phyloP scores from a whole-genome alignment of 441 rosid genomes.

The Breynia disticha region DNA sequence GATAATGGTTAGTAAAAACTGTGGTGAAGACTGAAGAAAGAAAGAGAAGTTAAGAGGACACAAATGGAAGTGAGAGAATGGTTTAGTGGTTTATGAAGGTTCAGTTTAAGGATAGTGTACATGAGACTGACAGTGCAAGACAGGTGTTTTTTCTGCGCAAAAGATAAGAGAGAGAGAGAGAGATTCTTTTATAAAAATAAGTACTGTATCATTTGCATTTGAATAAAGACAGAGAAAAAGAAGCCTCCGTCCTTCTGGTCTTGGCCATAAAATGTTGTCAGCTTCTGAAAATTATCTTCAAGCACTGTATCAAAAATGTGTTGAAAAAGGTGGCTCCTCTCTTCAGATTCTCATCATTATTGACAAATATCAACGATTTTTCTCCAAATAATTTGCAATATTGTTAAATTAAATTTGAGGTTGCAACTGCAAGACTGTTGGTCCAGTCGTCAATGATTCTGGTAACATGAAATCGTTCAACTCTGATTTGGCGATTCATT shows the following conservation, averaged over 20 bases:
- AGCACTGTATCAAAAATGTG: not conserved
- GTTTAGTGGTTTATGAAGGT: constrained; percentile 19
- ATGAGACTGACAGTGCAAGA: constrained; percentile 32
- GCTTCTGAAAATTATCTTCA: not conserved
- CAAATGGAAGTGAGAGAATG: constrained; percentile 10
- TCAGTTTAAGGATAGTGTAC: constrained; percentile 29
- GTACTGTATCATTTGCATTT: constrained; percentile 1
- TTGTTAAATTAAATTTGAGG: too few species aligned
- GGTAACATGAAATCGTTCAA: too few species aligned
- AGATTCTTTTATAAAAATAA: constrained; percentile 1
- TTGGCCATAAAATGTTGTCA: constrained; percentile 9
- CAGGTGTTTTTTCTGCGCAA: constrained; percentile 10
- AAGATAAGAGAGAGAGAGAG: constrained; percentile 23
- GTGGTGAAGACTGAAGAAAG: constrained; percentile 8
- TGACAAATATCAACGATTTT: not conserved
- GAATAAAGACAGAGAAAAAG: constrained; percentile 5
- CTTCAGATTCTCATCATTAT: not conserved
- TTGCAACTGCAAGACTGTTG: too few species aligned
- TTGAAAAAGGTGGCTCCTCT: not conserved
- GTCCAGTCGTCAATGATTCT: too few species aligned
- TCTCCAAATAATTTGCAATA: too few species aligned
- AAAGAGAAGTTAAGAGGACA: constrained; percentile 9
- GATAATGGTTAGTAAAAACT: constrained; percentile 3
- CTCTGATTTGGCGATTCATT: too few species aligned
- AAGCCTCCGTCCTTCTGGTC: constrained; percentile 2